phyloP scores from a whole-genome alignment of 2,329 filamentous ascomycete genomes.

The Alternaria longipes region DNA sequence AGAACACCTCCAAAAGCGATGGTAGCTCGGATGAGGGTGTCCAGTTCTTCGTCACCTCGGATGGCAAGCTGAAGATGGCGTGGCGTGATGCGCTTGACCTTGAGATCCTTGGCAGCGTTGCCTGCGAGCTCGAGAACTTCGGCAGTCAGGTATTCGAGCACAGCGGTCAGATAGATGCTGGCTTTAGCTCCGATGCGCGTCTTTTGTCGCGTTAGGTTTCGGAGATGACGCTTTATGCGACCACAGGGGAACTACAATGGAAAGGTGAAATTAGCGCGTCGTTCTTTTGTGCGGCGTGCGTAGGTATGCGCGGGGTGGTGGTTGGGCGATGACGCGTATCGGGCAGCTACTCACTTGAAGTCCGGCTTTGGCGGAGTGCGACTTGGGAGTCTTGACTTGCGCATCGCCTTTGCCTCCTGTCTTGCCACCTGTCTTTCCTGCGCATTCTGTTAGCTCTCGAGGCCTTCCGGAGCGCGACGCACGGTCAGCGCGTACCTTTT shows the following conservation, averaged over 20 bases:
- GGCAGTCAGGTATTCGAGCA: conserved; percentile 96
- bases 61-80: conserved; percentile 98
- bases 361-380: conserved; percentile 91
- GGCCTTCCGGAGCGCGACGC: conserved; percentile 30
- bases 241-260: conserved; percentile 88
- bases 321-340: conserved; percentile 29
- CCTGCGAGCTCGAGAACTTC: conserved; percentile 98
- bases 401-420: conserved; percentile 81
- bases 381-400: conserved; percentile 88
- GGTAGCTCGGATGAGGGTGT: conserved; percentile 95
- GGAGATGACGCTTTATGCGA: conserved; percentile 99
- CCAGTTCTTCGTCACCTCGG: conserved; percentile 96
- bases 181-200: conserved; percentile 99
- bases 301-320: conserved; percentile 31
- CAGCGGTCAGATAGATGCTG: conserved; percentile 96
- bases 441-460: conserved; percentile 31
- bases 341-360: conserved; percentile 78
- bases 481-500: conserved; percentile 77
- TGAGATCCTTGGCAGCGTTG: conserved; percentile 98
- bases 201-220: conserved; percentile 99
- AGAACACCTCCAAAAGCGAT: conserved; percentile 98
- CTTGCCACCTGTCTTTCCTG: conserved; percentile 78
- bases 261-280: conserved; percentile 37
- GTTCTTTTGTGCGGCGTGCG: conserved; percentile 19
- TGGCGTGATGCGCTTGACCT: conserved; percentile 99